Base-by-base conservation (phyloP, 768 basidiomycete genomes). In the Boletus tomentosulus region DNA sequence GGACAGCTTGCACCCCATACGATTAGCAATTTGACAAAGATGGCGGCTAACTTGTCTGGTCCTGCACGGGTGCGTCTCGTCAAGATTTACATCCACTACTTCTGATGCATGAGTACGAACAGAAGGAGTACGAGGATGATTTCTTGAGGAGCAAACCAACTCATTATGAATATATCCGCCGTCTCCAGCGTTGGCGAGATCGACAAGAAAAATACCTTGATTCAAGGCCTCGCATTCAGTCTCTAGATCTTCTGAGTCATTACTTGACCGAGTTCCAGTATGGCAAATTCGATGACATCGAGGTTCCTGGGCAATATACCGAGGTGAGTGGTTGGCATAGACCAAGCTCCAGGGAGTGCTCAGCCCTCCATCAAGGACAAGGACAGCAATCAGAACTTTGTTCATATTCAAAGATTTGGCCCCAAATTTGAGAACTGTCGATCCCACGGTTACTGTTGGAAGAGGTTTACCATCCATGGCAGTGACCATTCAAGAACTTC, bases 251-350 rank as follows among this genome's bases (percentile, higher is more conserved):
- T 46, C 75, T 91, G 41, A 93, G 92, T 59, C 93, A 95, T 71
- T 97, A 94, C 72, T 76, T 99, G 62, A 89, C 92, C 7, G 97
- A 98, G 70, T 99, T 98, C 77, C 96, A 98, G 61, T 94, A 98
- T 70, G 86, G 85, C 65, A 97, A 94, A 68, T 93, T 96, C 47
- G 97, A 98, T 58, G 96, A 99, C 58, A 91, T 99, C 37, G 95
- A 99, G 66, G 84, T 99, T 47, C 95, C 95, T n/a, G 97, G 97
- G 7, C 97, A 99, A 70, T 99, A 99, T 67, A 89, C 93, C 0
- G 92, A 98, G 81, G 94, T 90, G 51, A 62, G 74, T 1, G n/a
- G 24, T 64, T 34, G 9, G 28, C 12, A 44, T 41, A 28, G 3
- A 3, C 34, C 19, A 33, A 7, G 9, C 39, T 30, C 0, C 35